Base-by-base conservation (phyloP, 495 filamentous ascomycete species). In the Lineolata rhizophorae region DNA sequence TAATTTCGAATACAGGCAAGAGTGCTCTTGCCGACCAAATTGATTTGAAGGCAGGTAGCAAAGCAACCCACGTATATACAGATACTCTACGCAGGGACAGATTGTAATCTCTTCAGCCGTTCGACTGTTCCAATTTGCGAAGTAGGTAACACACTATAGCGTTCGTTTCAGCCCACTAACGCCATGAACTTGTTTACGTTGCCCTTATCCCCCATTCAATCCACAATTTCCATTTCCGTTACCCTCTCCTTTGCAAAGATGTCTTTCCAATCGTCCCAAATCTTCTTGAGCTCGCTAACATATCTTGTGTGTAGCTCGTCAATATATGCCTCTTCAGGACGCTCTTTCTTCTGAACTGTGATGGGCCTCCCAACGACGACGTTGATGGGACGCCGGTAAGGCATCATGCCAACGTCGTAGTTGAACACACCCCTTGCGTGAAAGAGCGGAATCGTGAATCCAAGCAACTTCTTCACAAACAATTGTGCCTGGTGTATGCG, bases 351-450 rank as follows among this genome's bases (percentile, higher is more conserved):
- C 40, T 58, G 51, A 11, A 91, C 76, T 34, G 62, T 58, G 34
- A 93, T 76, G 2, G 83, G 79, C 35, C 62, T 57, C 2, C 84
- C 85, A 4, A 91, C 77, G 5, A 97, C 84, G 20, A 91, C 64
- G 45, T 95, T 85, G 25, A 97, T 41, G 11, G 82, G 73, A 21
- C 71, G 57, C 20, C 90, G 66, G 52, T 95, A 95, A 4, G 87
- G 87, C 78, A 95, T 77, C 32, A 95, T 47, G 0, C 87, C 87
- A 1, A 93, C 78, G 49, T 97, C 87, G 40, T 97, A 95, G 46
- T 97, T 97, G 52, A 95, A 94, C 5, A 95, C 73, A 1, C 87
- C 87, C 11, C 82, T 50, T 1, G 83, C 84, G 53, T 92, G 84
- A 35, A 94, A 71, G 18, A 93, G 54, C 2, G 87, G 87, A 2